These are phyloP conservation scores for Comarum palustre DNA, from an alignment of 306 rosid species.

Conservation along the genomic window DNA sequence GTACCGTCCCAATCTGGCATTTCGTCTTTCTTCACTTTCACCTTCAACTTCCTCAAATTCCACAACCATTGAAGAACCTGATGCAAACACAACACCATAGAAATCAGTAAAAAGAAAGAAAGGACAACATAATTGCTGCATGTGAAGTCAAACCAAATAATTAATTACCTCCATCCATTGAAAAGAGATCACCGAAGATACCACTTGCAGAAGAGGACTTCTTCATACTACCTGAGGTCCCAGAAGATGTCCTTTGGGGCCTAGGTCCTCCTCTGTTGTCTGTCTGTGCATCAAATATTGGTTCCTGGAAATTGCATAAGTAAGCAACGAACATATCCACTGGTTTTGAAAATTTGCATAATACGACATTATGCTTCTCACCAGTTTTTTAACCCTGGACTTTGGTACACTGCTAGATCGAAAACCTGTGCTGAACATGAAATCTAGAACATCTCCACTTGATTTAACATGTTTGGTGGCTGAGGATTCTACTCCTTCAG, in stretches of 20 bases:
- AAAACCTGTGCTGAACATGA: constrained; percentile 44
- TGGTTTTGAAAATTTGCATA: constrained; percentile 19
- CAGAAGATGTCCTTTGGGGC: constrained; percentile 46
- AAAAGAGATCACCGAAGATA: constrained; percentile 62
- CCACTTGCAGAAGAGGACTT: constrained; percentile 47
- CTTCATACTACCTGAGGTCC: constrained; percentile 42
- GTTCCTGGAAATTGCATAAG: constrained; percentile 50
- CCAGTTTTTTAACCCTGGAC: constrained; percentile 63
- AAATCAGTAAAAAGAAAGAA: constrained; percentile 11
- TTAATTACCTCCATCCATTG: constrained; percentile 66
- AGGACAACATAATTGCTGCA: not conserved
- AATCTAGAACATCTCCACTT: constrained; percentile 58
- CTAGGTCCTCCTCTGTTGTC: constrained; percentile 34
- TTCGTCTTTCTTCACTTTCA: constrained; percentile 86
- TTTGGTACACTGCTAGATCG: constrained; percentile 80
- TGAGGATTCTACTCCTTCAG: constrained; percentile 27
- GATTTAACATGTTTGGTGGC: constrained; percentile 35
- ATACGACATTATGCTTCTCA: constrained; percentile 30
- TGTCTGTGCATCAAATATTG: constrained; percentile 39
- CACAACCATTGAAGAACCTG: constrained; percentile 50
- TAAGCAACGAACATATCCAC: constrained; percentile 30
- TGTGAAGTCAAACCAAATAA: constrained; percentile 19
- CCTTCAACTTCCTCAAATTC: constrained; percentile 74
- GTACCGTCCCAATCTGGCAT: constrained; percentile 63
- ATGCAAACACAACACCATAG: constrained; percentile 20